A percentile compares a stretch with the other conserved stretches of the same genome.
Conservation (phyloP, 2,329 filamentous ascomycete species). For the Penicillium freii region DNA sequence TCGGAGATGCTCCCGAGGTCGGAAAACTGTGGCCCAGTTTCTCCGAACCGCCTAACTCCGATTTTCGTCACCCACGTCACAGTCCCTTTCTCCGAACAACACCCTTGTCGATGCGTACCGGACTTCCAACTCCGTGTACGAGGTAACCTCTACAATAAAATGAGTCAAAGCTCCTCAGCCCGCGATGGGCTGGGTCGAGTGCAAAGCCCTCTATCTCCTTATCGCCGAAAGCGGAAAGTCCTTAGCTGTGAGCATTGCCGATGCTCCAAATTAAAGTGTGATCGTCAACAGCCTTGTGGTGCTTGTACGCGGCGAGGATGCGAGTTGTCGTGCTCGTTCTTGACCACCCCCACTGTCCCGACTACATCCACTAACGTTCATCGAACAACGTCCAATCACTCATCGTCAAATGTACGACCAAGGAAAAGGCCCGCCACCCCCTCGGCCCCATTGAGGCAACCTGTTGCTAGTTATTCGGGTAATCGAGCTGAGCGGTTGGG, state of each 20-base stretch:
- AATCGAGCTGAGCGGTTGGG: background rate
- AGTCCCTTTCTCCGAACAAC: background rate
- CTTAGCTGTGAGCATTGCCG: background rate
- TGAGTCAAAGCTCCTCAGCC: background rate
- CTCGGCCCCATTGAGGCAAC: background rate
- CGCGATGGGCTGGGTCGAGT: background rate
- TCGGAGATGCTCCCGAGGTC: background rate
- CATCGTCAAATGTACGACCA: background rate
- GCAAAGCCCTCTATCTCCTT: background rate
- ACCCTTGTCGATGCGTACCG: background rate
- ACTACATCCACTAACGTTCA: background rate
- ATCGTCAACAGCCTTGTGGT: background rate
- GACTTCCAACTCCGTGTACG: background rate
- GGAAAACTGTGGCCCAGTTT: background rate
- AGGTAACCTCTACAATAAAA: background rate
- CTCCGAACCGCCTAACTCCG: background rate
- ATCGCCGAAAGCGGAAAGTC: background rate
- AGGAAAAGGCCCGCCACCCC: background rate
- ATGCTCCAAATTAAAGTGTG: background rate
- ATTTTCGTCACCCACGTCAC: background rate
- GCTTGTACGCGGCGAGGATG: background rate
- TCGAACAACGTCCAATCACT: background rate
- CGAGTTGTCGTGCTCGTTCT: background rate
- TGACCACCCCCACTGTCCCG: background rate
- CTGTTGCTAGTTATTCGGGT: background rate